Base-by-base conservation (phyloP, 768 basidiomycete species). In the Rhizopogon salebrosus region DNA sequence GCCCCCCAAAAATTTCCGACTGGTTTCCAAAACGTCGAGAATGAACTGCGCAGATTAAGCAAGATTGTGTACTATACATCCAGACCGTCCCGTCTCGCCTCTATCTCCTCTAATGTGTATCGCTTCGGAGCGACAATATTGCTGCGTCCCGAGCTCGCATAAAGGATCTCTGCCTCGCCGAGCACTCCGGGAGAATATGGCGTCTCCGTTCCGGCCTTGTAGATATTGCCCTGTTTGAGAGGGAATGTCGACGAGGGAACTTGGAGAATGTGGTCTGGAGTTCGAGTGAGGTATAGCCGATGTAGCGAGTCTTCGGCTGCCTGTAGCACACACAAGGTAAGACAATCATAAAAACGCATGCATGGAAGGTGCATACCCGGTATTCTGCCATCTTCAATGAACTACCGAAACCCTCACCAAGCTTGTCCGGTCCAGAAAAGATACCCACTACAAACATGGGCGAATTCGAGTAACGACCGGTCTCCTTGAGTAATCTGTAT, bases 391-490 rank as follows among this genome's bases (percentile, higher is more conserved):
- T 98, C 67, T 82, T 85, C 51, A 98, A 72, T 3, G 91, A 94
- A 59, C 83, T 87, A 49, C 97, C 97, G 63, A 95, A 92, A 13
- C 95, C 94, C 70, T 99, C 95, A 5, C 95, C 92, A 2, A 99
- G 80, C 69, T 97, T 82, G 66, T 82, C 90, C 53, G 71, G 75
- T 37, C 84, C 92, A 22, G 84, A 90, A 67, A 82, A 98, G 54
- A 97, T 87, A 16, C 93, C 97, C n/a, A 95, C 87, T n/a, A 97
- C 88, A 68, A 89, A 99, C 36, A 95, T 79, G 1, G 97, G 95
- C 3, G 92, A 86, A 60, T 90, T 89, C 1, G 92, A 89, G 59
- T 84, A 84, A 41, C 94, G 87, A 64, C 97, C 97, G 0, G 94
- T 93, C 68, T 98, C 95, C 64, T 88, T 92, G 54, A 99, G 72